Conservation (phyloP, 768 basidiomycete species). For the Russula abietina region DNA sequence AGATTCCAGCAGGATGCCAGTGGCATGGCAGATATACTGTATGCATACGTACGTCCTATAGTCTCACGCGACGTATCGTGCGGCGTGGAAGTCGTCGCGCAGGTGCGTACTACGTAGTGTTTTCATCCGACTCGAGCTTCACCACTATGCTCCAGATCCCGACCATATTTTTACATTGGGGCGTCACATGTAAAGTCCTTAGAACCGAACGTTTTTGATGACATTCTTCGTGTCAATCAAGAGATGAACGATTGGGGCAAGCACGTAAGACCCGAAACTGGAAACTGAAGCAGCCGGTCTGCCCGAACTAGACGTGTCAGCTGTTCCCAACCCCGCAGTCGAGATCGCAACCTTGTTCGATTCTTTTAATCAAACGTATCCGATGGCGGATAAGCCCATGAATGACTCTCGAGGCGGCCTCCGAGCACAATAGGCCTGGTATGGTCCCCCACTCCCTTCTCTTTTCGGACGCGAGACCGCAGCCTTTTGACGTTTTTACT, state of each 20-base stretch:
- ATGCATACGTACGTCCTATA: too few species aligned
- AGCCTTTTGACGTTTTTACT: too few species aligned
- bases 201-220: too few species aligned
- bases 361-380: too few species aligned
- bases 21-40: slow-evolving; percentile 68
- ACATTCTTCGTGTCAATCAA: too few species aligned
- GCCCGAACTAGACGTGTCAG: slow-evolving; percentile 56
- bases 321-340: slow-evolving; percentile 27
- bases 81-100: slow-evolving; percentile 66
- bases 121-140: too few species aligned
- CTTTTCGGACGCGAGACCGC: too few species aligned
- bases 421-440: slow-evolving; percentile 55
- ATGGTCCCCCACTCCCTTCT: not conserved
- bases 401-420: slow-evolving; percentile 51
- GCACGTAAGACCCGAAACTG: slow-evolving; percentile 35
- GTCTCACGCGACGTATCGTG: slow-evolving; percentile 54
- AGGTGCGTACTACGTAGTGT: slow-evolving; percentile 54
- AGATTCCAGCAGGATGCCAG: slow-evolving; percentile 42
- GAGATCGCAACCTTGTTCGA: not conserved
- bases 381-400: too few species aligned
- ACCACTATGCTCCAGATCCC: too few species aligned
- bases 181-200: too few species aligned
- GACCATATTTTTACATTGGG: too few species aligned
- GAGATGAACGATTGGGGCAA: slow-evolving; percentile 30
- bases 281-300: too few species aligned